Evolutionary conservation across 805 yeast genomes (phyloP).

Genomic region (Candida quercuum): DNA sequence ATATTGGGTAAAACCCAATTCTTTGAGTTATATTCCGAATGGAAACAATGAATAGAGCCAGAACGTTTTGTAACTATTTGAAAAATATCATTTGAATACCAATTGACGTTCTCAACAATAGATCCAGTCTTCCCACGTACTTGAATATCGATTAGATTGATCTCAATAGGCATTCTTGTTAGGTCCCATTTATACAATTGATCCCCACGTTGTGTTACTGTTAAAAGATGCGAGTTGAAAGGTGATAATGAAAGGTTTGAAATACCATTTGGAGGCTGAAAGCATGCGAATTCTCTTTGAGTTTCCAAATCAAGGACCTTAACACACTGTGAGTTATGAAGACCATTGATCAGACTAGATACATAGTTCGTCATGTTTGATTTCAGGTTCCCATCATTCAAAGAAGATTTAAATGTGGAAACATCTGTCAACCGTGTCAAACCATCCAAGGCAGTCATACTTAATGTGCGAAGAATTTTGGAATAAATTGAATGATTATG

Average conservation of each 20-base stretch:
- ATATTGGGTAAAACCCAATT: slow-evolving; percentile 23
- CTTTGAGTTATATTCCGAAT: slow-evolving; percentile 14
- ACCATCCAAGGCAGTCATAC: slow-evolving; percentile 50
- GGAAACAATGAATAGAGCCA: slow-evolving; percentile 63
- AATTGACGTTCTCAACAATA: slow-evolving; percentile 41
- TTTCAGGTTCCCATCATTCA: slow-evolving; percentile 10
- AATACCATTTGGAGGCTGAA: slow-evolving; percentile 59
- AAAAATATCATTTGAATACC: slow-evolving; percentile 42
- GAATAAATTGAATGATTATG: slow-evolving; percentile 19
- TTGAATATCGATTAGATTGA: slow-evolving; percentile 52
- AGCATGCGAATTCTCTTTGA: slow-evolving; percentile 33
- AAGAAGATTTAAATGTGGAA: slow-evolving; percentile 6
- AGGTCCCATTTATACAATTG: slow-evolving; percentile 60
- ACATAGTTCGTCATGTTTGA: slow-evolving; percentile 7
- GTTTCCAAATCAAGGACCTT: slow-evolving; percentile 43
- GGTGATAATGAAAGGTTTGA: slow-evolving; percentile 58
- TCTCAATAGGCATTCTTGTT: slow-evolving; percentile 42
- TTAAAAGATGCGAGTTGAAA: slow-evolving; percentile 49
- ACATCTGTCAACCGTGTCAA: slow-evolving; percentile 42
- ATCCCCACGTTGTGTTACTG: slow-evolving; percentile 56
- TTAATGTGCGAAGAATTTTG: slow-evolving; percentile 37
- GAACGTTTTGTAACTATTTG: slow-evolving; percentile 47
- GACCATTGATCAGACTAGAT: slow-evolving; percentile 15
- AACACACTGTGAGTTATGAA: slow-evolving; percentile 26
- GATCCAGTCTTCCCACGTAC: slow-evolving; percentile 61